Base-by-base conservation (phyloP, 306 rosid genomes). In the Lotus japonicus region DNA sequence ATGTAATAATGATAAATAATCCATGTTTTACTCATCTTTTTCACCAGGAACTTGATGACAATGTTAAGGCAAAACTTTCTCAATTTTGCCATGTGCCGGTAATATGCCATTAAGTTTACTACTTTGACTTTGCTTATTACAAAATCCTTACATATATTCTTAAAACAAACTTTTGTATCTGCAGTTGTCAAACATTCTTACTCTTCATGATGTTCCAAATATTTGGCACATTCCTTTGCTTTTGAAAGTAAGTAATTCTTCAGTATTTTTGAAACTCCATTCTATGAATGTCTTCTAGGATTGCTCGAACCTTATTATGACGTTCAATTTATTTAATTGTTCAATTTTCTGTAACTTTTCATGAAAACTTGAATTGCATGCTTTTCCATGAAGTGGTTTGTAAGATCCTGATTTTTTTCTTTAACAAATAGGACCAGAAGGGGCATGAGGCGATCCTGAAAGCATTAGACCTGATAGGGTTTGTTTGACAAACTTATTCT, bases 51-150 rank as follows among this genome's bases (percentile, higher is more conserved):
- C 90, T 90, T 62, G 92, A 85, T 36, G 91, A 81, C 68, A 94
- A 80, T n/a, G 94, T 87, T 2, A 90, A 78, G 87, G 80, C 59
- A 8, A 94, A 94, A 72, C 87, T 94, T 67, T 82, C 88, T 78
- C 99, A 88, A 76, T 94, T 94, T 79, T 94, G 97, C 83, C 96
- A 94, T 64, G 97, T 95, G 58, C 96, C 94, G 80, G 99, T 95
- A 88, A 68, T 39, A 51, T 69, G 65, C 51, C 71, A 28, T 57
- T n/a, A 45, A 42, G 9, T 33, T 71, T 63, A 61, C 43, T 48
- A 26, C 73, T 12, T 68, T 62, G 33, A 18, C 26, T 73, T 74
- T 68, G 36, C 50, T 11, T 66, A 58, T 68, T 23, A 31, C 13
- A 9, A 39, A 18, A 31, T 53, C 10, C 14, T 61, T 64, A 0